Conservation (phyloP, 2,329 filamentous ascomycete species). For the Botrytis paeoniae region DNA sequence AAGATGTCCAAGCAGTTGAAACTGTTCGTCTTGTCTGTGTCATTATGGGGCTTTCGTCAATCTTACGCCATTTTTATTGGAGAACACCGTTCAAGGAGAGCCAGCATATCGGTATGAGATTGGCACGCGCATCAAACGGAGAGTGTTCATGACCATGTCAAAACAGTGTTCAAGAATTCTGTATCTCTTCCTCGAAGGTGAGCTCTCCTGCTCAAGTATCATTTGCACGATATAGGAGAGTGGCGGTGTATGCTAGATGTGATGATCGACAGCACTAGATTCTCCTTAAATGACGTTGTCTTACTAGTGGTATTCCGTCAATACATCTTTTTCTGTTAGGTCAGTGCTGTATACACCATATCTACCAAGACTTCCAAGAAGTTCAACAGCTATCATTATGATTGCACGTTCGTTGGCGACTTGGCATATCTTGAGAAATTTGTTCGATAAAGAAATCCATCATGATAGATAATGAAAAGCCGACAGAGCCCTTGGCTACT, state of each 20-base stretch:
- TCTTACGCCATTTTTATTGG: background rate
- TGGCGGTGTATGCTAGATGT: background rate
- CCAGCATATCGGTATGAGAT: background rate
- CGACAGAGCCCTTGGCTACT: background rate
- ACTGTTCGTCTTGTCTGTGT: background rate
- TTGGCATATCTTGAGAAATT: background rate
- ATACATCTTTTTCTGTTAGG: background rate
- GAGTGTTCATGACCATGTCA: background rate
- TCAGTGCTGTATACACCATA: background rate
- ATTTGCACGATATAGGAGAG: background rate
- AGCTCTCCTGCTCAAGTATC: background rate
- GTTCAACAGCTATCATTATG: background rate
- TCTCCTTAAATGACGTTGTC: background rate
- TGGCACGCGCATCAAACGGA: background rate
- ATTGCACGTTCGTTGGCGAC: background rate
- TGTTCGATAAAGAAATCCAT: background rate
- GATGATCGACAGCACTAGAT: constrained; percentile 1
- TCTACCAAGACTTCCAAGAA: background rate
- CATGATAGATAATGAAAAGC: background rate
- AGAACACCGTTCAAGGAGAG: background rate
- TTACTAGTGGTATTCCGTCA: background rate
- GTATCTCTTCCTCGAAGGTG: background rate
- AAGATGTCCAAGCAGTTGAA: background rate
- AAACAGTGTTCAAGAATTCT: background rate
- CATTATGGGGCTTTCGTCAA: background rate